These are phyloP conservation scores for Pichia pseudocactophila DNA, from an alignment of 805 yeast species.

Conservation along the genomic window DNA sequence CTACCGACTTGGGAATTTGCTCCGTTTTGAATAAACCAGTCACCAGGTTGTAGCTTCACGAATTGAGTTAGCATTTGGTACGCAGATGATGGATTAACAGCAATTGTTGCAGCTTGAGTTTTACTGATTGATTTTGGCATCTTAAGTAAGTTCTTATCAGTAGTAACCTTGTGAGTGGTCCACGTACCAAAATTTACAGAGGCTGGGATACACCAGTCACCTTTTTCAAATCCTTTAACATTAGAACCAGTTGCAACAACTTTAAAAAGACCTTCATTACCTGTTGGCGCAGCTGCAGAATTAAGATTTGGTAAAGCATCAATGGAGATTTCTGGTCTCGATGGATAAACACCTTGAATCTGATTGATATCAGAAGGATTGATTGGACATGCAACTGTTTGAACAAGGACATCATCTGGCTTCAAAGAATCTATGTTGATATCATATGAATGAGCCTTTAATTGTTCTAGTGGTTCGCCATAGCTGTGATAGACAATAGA, in stretches of 20 bases:
- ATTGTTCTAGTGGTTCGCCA: conserved; percentile 56
- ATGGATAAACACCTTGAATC: conserved; percentile 78
- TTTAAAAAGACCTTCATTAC: conserved; percentile 89
- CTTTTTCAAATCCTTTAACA: conserved; percentile 41
- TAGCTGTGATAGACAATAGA: conserved; percentile 61
- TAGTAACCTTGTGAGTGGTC: conserved; percentile 67
- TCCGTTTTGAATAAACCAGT: conserved; percentile 94
- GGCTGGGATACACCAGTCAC: conserved; percentile 86
- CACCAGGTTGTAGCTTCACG: conserved; percentile 52
- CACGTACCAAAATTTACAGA: conserved; percentile 85
- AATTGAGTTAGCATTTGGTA: conserved; percentile 76
- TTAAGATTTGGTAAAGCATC: conserved; percentile 41
- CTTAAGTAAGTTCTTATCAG: conserved; percentile 43
- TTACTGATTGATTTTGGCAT: conserved; percentile 47
- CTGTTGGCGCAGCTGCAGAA: conserved; percentile 74
- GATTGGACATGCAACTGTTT: conserved; percentile 71
- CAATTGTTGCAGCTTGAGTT: conserved; percentile 74
- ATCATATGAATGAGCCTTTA: conserved; percentile 43
- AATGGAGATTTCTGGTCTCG: conserved; percentile 51
- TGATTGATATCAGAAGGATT: conserved; percentile 90
- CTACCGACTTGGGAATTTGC: conserved; percentile 95
- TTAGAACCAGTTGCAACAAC: conserved; percentile 61
- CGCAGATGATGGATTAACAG: conserved; percentile 92
- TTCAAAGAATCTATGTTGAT: conserved; percentile 26
- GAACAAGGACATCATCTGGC: conserved; percentile 48